These are phyloP conservation scores for Colletotrichum sidae DNA, from an alignment of 2,329 filamentous ascomycete genomes.

Conservation along the genomic window DNA sequence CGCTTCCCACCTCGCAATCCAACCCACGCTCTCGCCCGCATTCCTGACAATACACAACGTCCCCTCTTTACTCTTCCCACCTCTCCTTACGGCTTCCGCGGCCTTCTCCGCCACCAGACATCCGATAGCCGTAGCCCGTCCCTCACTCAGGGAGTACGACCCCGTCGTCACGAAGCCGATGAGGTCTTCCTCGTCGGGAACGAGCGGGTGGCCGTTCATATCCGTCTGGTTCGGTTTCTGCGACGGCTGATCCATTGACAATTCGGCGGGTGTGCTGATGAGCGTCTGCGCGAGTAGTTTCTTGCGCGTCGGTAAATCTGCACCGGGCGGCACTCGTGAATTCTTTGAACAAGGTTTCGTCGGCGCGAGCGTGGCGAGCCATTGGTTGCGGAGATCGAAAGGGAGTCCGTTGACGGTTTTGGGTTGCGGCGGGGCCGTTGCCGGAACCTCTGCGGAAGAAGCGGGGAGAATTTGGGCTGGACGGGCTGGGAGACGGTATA, in stretches of 20 bases:
- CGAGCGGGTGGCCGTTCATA: constrained; percentile 68
- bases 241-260: constrained; percentile 42
- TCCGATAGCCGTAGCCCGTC: constrained; percentile 80
- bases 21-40: constrained; percentile 81
- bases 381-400: constrained; percentile 70
- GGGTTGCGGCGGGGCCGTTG: constrained; percentile 51
- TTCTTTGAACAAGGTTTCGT: constrained; percentile 29
- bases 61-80: constrained; percentile 50
- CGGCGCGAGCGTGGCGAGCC: constrained; percentile 69
- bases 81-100: constrained; percentile 50
- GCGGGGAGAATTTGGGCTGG: constrained; percentile 40
- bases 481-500: constrained; percentile 82
- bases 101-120: constrained; percentile 73
- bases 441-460: constrained; percentile 58
- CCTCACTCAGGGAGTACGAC: constrained; percentile 82
- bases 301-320: constrained; percentile 53
- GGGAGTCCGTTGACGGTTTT: constrained; percentile 48
- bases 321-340: constrained; percentile 37
- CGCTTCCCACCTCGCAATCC: constrained; percentile 83
- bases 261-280: constrained; percentile 48
- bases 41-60: constrained; percentile 83
- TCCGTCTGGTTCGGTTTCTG: constrained; percentile 49
- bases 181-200: constrained; percentile 81
- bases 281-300: constrained; percentile 62
- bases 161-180: constrained; percentile 93